Base-by-base conservation (phyloP, 495 filamentous ascomycete species). In the Neurospora pannonica region DNA sequence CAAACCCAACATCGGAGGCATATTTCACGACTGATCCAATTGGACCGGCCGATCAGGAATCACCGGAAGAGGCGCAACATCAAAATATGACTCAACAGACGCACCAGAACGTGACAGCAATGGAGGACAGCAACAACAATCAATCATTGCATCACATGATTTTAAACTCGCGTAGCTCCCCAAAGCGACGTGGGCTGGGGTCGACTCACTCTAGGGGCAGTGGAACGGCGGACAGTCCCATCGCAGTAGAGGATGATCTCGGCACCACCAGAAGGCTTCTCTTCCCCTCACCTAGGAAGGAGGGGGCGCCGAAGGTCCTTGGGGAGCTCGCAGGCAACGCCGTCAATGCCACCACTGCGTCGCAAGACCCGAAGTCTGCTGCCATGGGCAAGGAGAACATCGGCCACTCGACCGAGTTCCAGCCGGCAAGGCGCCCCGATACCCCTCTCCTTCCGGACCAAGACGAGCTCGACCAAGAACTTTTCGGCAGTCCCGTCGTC, bases 201-300 rank as follows among this genome's bases (percentile, higher is more conserved):
- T 87, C 85, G 74, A 82, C 78, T 70, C 84, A 84, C 75, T 86
- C 84, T 42, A 79, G 82, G 77, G 84, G 81, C 39, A 86, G 82
- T 75, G 91, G 93, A 72, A 89, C 87, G 43, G 89, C 88, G 71
- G 83, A 89, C 76, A 89, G 89, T 76, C 90, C 94, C 70, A 90
- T 92, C 73, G 75, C 82, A 48, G 73, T 87, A 54, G 87, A 93
- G 74, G 78, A 82, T 42, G 78, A 81, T 38, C 84, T 95, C 24
- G 91, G 90, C 76, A 87, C 87, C 62, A 93, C 92, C 34, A 88
- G 93, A 79, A 89, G 95, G 78, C 82, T 94, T 40, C 86, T 98
- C 67, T 98, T 98, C 83, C 91, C 92, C n/a, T 88, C 87, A 8
- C 87, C 87, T 2, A 87, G 87, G 73, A 90, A 89, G 76, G 89